A percentile compares a stretch with the other conserved stretches of the same genome.
Evolutionary conservation across 1,139 yeast genomes (phyloP).

Genomic region (Ogataea hybrid): DNA sequence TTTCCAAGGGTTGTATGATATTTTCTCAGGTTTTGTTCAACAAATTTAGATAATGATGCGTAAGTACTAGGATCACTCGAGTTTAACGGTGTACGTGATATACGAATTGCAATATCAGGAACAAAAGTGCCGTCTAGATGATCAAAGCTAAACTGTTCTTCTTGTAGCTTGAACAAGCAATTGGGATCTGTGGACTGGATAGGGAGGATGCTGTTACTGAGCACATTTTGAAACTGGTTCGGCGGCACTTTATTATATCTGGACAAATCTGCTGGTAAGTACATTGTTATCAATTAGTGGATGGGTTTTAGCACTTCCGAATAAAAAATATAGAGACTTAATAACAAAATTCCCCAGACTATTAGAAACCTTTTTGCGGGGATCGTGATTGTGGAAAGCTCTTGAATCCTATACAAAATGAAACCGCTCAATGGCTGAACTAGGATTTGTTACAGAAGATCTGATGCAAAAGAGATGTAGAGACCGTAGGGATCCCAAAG

Average conservation of each 20-base stretch:
- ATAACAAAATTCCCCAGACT: constrained; percentile 4
- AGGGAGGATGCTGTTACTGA: constrained; percentile 31
- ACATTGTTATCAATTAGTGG: constrained; percentile 20
- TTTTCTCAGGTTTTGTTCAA: constrained; percentile 34
- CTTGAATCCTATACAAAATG: neutral
- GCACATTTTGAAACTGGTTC: constrained; percentile 27
- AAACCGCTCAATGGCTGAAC: neutral
- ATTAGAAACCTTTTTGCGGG: neutral
- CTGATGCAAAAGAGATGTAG: too few relatives aligned
- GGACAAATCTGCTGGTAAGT: constrained; percentile 30
- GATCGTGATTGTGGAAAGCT: neutral
- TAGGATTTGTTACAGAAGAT: too few relatives aligned
- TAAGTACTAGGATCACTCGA: constrained; percentile 36
- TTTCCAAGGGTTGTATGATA: constrained; percentile 35
- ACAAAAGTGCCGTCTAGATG: constrained; percentile 29
- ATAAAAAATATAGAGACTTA: neutral
- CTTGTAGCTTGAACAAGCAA: constrained; percentile 26
- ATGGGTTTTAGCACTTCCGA: neutral
- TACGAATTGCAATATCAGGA: constrained; percentile 31
- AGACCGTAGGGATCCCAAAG: too few relatives aligned
- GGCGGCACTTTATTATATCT: constrained; percentile 25
- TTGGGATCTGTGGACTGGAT: constrained; percentile 34
- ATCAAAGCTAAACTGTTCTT: constrained; percentile 31
- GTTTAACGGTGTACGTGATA: constrained; percentile 35
- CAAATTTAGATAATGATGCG: constrained; percentile 35